Base-by-base conservation (phyloP, 2,329 filamentous ascomycete species). In the Hypoxylon sp. region DNA sequence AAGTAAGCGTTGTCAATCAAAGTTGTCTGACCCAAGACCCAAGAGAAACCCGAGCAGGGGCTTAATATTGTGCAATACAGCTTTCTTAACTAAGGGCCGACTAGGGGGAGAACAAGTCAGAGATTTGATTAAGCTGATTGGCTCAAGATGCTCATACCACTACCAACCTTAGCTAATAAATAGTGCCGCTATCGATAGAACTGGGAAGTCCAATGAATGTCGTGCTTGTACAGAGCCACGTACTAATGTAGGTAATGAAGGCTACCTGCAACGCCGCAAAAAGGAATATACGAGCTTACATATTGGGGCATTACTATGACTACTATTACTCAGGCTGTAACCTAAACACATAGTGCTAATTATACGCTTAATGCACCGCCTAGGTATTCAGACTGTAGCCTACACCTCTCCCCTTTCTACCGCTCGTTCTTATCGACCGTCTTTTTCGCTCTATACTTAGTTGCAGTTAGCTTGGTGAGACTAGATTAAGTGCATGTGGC, bases 1-100 rank as follows among this genome's bases (percentile, higher is more conserved):
- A 71, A 71, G 66, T 71, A 71, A 71, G 69, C 69, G 63, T 67
- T 70, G 60, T 70, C 46, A 69, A 70, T 71, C 58, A 68, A 71
- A 70, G 69, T 70, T 71, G 69, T 71, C 69, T 71, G 69, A 70
- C 69, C 69, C 60, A 71, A 71, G 52, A 70, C 69, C 69, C 60
- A 71, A 71, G 55, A 66, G 69, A 64, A 71, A 69, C 66, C 63
- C 60, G 44, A 52, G 22, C 46, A 42, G 67, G 67, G 69, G 58
- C 10, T 70, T 64, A 63, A 67, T 67, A 67, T 69, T 68, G 66
- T 69, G 66, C 69, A 71, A 71, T 71, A 71, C 69, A 57, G 60
- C 55, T 67, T 55, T 63, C 47, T 63, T 53, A 60, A 63, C 62
- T 63, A 70, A 65, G 68, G 61, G 55, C 63, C 67, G 68, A 70